Evolutionary conservation across 2,329 filamentous ascomycete species (phyloP).

Genomic region (Phaeoacremonium minimum): DNA sequence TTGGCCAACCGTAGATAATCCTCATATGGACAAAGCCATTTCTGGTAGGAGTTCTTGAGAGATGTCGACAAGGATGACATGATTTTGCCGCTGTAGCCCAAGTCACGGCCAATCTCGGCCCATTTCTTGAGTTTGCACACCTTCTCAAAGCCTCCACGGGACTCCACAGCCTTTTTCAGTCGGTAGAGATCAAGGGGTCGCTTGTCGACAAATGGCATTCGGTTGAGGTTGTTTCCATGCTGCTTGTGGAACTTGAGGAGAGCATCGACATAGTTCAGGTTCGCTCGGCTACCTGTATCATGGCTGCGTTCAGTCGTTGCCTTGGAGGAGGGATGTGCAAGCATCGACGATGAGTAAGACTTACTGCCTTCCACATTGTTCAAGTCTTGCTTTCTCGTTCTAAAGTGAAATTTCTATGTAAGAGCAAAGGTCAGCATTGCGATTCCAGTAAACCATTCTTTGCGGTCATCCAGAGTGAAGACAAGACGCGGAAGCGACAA

Average conservation of each 20-base stretch:
- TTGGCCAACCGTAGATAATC: constrained; percentile 89
- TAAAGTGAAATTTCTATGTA: constrained; percentile 88
- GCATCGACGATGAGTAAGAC: constrained; percentile 26
- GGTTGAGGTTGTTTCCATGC: constrained; percentile 87
- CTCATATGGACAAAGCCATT: constrained; percentile 96
- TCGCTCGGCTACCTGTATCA: constrained; percentile 79
- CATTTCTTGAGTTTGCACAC: constrained; percentile 98
- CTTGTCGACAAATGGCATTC: constrained; percentile 95
- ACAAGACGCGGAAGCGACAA: not conserved
- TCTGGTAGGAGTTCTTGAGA: constrained; percentile 95
- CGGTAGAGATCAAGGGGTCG: constrained; percentile 93
- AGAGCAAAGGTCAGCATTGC: constrained; percentile 3
- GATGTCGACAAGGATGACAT: constrained; percentile 99
- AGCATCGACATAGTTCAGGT: constrained; percentile 92
- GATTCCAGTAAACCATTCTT: not conserved
- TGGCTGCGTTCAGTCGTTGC: constrained; percentile 26
- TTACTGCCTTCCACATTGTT: constrained; percentile 98
- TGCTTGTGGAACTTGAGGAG: constrained; percentile 96
- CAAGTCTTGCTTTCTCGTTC: constrained; percentile 90
- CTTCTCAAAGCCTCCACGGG: constrained; percentile 88
- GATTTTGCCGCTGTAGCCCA: constrained; percentile 98
- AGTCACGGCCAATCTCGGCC: constrained; percentile 94
- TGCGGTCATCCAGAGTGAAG: no score
- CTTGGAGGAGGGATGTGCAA: constrained; percentile 5
- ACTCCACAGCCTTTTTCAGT: constrained; percentile 93